Evolutionary conservation across 2,329 filamentous ascomycete species (phyloP).

Genomic region (Ceratocystis cacaofunesta): DNA sequence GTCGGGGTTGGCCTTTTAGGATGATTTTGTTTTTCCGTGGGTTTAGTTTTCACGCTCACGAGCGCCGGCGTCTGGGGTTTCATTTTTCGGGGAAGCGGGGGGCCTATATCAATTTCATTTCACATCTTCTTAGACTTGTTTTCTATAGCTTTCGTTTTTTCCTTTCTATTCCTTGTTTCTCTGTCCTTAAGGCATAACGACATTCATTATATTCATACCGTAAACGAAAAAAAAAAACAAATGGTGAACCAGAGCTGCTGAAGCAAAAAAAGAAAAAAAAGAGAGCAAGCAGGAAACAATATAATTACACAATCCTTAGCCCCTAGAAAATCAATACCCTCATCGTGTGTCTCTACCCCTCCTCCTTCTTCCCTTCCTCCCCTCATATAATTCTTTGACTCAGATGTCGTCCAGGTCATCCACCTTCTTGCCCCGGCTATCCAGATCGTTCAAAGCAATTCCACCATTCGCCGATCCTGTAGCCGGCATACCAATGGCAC

Average conservation of each 20-base stretch:
- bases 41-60: background rate
- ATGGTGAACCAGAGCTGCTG: background rate
- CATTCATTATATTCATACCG: conserved; percentile 8
- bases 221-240: background rate
- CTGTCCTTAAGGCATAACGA: background rate
- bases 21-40: background rate
- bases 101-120: background rate
- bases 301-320: conserved; percentile 11
- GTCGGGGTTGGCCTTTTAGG: conserved; percentile 29
- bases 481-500: conserved; percentile 63
- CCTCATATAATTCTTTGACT: background rate
- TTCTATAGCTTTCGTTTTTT: background rate
- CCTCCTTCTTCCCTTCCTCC: conserved; percentile 18
- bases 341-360: background rate
- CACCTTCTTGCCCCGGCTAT: conserved; percentile 42
- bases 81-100: background rate
- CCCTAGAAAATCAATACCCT: background rate
- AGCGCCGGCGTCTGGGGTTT: conserved; percentile 5
- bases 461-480: background rate
- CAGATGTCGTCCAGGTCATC: conserved; percentile 44
- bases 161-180: background rate
- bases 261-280: conserved; percentile 8
- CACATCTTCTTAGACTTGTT: background rate
- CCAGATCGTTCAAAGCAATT: conserved; percentile 45
- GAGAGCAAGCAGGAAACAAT: conserved; percentile 8